Base-by-base conservation (phyloP, 306 rosid genomes). In the Citrullus mucosospermus region DNA sequence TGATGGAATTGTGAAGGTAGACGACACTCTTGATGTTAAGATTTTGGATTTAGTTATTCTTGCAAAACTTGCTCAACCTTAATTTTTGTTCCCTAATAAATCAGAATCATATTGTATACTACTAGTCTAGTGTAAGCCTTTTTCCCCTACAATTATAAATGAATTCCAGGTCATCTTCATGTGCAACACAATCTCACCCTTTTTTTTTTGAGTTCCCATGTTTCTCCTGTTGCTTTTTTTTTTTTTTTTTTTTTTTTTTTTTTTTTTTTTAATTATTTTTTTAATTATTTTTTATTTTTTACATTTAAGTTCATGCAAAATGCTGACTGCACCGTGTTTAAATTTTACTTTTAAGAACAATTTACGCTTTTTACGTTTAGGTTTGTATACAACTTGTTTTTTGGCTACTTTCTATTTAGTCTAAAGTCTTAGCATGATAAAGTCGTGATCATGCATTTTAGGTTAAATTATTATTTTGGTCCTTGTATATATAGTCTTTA, bases 1-100 rank as follows among this genome's bases (percentile, higher is more conserved):
- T 14, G 99, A 96, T 67, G 99, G 99, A 36, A 96, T 96, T 81
- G 99, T 96, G 58, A 96, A 92, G 83, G 89, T 93, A 83, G 99
- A 96, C 59, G 97, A 87, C 79, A 92, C 99, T 2, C 84, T 92
- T 46, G 99, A 96, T 78, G 99, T 96, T 55, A 92, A 96, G 89
- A 96, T 96, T 77, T 90, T 96, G 76, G 98, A 92, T 85, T 66
- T 96, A 38, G 92, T 86, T 78, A 85, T 85, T 84, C 88, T 96
- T 80, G 97, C 99, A 17, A 96, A 96, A 86, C 84, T 96, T 85
- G 97, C 88, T 38, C 87, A 88, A 51, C 28, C 77, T 7, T 73
- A 15, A 16, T 50, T 50, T 46, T 72, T 53, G 9, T 51, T 30
- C 15, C 15, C 20, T 28, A 14, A 72, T 28, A 72, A 72, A 73